A percentile compares a stretch with the other conserved stretches of the same genome.
These are phyloP conservation scores for Leishmania turanica DNA, from an alignment of 208 protist species.

Conservation along the genomic window DNA sequence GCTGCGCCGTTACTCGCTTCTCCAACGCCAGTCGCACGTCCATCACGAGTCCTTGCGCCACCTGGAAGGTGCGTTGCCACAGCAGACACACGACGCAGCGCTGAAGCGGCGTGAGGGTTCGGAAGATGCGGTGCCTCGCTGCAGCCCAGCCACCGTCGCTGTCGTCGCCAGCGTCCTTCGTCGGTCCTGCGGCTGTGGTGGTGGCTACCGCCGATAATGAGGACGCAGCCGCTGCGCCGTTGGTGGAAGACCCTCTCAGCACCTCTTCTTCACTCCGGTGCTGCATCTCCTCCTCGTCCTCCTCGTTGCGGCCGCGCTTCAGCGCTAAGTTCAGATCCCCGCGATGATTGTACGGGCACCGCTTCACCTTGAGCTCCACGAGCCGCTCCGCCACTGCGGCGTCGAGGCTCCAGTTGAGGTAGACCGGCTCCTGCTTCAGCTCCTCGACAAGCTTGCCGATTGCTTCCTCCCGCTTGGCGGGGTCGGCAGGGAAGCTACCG, in stretches of 20 bases:
- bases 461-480: constrained; percentile 26
- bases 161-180: neutral
- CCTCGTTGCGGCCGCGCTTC: constrained; percentile 30
- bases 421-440: constrained; percentile 73
- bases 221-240: neutral
- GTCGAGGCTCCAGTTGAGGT: constrained; percentile 81
- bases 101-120: constrained; percentile 57
- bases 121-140: constrained; percentile 58
- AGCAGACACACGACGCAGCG: constrained; percentile 65
- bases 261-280: constrained; percentile 14
- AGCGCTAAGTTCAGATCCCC: constrained; percentile 34
- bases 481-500: constrained; percentile 27
- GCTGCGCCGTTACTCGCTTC: constrained; percentile 17
- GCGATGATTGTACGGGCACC: constrained; percentile 62
- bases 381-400: constrained; percentile 63
- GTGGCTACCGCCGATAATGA: neutral
- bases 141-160: constrained; percentile 20
- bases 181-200: neutral
- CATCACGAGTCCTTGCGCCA: constrained; percentile 48
- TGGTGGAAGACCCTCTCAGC: neutral
- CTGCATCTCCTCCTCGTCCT: constrained; percentile 15
- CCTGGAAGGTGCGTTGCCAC: constrained; percentile 56
- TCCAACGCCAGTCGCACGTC: constrained; percentile 51
- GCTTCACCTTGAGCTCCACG: constrained; percentile 40
- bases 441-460: constrained; percentile 52